phyloP scores from a whole-genome alignment of 306 rosid species.

The Cucumis melo region DNA sequence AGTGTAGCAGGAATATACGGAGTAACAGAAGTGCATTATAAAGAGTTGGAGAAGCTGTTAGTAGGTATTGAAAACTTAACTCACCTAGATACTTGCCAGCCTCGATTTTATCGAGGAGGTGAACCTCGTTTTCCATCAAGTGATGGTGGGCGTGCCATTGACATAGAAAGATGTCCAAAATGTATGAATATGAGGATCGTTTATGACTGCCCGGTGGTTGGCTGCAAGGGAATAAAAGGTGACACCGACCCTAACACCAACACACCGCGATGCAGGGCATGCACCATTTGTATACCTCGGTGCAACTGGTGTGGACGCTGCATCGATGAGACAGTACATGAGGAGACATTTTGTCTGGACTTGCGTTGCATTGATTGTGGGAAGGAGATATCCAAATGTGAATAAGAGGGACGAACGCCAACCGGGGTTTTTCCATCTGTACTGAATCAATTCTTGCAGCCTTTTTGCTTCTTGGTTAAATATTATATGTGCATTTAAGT shows the following conservation, averaged over 20 bases:
- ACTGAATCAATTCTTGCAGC: conserved; percentile 20
- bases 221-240: conserved; percentile 24
- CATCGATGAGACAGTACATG: conserved; percentile 28
- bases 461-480: conserved; percentile 19
- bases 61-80: conserved; percentile 38
- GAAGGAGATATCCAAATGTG: conserved; percentile 13
- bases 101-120: conserved; percentile 32
- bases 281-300: conserved; percentile 33
- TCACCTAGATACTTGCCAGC: conserved; percentile 28
- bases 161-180: conserved; percentile 43
- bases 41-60: conserved; percentile 52
- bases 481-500: not conserved
- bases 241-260: not conserved
- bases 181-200: conserved; percentile 32
- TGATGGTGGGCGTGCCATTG: conserved; percentile 37
- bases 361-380: conserved; percentile 36
- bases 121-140: conserved; percentile 11
- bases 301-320: conserved; percentile 41
- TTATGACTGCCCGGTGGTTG: conserved; percentile 50
- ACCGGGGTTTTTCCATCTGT: conserved; percentile 17
- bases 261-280: conserved; percentile 38
- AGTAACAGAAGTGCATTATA: conserved; percentile 51
- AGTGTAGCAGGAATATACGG: conserved; percentile 85
- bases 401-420: conserved; percentile 16
- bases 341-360: conserved; percentile 39